Conservation (phyloP, 1,139 yeast genomes). For the Saccharomyces hybrid region DNA sequence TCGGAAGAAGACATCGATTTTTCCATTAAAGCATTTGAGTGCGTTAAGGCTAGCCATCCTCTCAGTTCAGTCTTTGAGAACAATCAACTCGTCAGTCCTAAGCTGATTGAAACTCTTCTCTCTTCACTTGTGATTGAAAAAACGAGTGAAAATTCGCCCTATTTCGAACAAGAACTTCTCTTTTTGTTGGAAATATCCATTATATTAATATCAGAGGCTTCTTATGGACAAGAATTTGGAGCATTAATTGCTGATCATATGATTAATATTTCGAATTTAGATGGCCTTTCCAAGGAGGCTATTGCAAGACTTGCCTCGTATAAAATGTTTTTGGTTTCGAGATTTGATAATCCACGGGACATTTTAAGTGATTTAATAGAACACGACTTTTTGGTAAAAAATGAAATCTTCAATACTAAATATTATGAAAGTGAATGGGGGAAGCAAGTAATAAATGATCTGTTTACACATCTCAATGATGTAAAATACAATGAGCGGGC, state of each 20-base stretch:
- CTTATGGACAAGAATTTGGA: neutral
- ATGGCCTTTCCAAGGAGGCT: constrained; percentile 20
- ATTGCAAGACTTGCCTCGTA: constrained; percentile 27
- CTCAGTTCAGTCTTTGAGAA: constrained; percentile 5
- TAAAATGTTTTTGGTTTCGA: constrained; percentile 28
- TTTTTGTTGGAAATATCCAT: constrained; percentile 4
- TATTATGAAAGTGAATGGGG: constrained; percentile 38
- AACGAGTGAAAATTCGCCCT: constrained; percentile 2
- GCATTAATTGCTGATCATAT: constrained; percentile 8
- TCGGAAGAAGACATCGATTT: constrained; percentile 86
- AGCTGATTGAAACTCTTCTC: constrained; percentile 1
- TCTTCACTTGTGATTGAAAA: neutral
- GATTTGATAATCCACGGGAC: constrained; percentile 13
- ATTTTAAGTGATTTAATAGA: constrained; percentile 11
- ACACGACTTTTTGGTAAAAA: constrained; percentile 23
- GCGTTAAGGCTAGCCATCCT: constrained; percentile 2
- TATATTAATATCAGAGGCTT: neutral
- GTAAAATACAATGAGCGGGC: constrained; percentile 40
- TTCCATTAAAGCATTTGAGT: constrained; percentile 57
- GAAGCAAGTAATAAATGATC: constrained; percentile 44
- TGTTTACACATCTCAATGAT: constrained; percentile 42
- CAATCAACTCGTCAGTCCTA: constrained; percentile 1
- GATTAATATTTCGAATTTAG: constrained; percentile 13
- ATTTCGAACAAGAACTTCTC: constrained; percentile 4
- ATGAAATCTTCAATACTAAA: constrained; percentile 22